Evolutionary conservation across 129 eudicot species (phyloP).

Genomic region (Saussurea involucrata): DNA sequence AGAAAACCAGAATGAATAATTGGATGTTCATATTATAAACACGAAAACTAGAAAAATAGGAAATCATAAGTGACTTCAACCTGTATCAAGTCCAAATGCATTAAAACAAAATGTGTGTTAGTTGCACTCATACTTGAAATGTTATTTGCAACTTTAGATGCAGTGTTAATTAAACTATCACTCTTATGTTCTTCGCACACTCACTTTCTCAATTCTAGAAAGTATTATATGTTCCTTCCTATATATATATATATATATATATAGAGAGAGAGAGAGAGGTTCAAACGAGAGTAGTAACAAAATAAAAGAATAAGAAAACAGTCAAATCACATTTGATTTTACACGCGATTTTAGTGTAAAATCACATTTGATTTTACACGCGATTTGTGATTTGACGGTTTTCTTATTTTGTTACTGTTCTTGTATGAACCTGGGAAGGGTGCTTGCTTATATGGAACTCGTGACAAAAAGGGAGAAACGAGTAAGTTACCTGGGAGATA

Average conservation of each 20-base stretch:
- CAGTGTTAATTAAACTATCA: not conserved
- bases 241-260: no score
- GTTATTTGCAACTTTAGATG: not conserved
- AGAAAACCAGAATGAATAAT: not conserved
- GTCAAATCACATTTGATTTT: no score
- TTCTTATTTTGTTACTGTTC: no score
- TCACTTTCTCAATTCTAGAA: not conserved
- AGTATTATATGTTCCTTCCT: not conserved
- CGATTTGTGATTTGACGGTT: no score
- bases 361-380: no score
- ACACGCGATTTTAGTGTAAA: no score
- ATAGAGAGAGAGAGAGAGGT: not conserved
- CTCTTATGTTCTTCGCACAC: not conserved
- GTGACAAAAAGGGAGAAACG: not conserved
- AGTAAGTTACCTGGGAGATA: constrained; percentile 8
- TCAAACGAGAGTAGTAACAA: no score
- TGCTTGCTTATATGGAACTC: not conserved
- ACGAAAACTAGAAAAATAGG: not conserved
- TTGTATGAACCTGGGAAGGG: not conserved
- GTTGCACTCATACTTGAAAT: not conserved
- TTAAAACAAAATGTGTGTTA: not conserved
- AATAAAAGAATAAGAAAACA: no score
- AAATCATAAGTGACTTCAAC: not conserved
- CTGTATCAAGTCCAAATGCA: not conserved
- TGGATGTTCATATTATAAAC: not conserved